phyloP scores from a whole-genome alignment of 2,329 filamentous ascomycete species.

The Fonsecaea pedrosoi region DNA sequence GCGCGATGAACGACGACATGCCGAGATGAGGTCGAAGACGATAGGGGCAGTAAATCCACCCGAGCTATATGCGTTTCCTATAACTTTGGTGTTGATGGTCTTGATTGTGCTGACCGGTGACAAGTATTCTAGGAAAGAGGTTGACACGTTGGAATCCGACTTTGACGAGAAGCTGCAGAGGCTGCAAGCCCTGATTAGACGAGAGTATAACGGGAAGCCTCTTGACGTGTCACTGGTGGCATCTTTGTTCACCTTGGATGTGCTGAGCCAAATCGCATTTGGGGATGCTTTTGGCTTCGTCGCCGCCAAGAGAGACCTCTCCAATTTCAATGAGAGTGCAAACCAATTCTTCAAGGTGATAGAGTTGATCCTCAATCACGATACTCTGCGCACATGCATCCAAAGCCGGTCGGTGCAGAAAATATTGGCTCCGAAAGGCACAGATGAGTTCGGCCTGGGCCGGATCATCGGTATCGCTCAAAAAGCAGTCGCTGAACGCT shows the following conservation, averaged over 20 bases:
- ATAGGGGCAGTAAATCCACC: constrained; percentile 15
- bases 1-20: constrained; percentile 23
- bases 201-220: constrained; percentile 22
- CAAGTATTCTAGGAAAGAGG: constrained; percentile 34
- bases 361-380: constrained; percentile 29
- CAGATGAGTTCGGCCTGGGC: constrained; percentile 32
- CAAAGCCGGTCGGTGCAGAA: constrained; percentile 25
- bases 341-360: constrained; percentile 32
- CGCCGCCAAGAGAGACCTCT: constrained; percentile 31
- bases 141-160: constrained; percentile 26
- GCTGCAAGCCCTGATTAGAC: constrained; percentile 25
- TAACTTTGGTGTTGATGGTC: neutral
- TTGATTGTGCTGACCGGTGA: neutral
- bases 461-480: constrained; percentile 34
- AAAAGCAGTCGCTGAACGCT: constrained; percentile 38
- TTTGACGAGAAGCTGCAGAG: constrained; percentile 22
- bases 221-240: constrained; percentile 29
- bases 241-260: constrained; percentile 34
- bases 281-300: constrained; percentile 29
- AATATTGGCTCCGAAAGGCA: constrained; percentile 26
- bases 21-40: constrained; percentile 19
- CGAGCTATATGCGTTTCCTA: neutral
- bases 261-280: constrained; percentile 35
- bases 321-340: constrained; percentile 24
- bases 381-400: constrained; percentile 18